These are phyloP conservation scores for Fusarium lyarnte DNA, from an alignment of 2,329 filamentous ascomycete genomes.

Conservation along the genomic window DNA sequence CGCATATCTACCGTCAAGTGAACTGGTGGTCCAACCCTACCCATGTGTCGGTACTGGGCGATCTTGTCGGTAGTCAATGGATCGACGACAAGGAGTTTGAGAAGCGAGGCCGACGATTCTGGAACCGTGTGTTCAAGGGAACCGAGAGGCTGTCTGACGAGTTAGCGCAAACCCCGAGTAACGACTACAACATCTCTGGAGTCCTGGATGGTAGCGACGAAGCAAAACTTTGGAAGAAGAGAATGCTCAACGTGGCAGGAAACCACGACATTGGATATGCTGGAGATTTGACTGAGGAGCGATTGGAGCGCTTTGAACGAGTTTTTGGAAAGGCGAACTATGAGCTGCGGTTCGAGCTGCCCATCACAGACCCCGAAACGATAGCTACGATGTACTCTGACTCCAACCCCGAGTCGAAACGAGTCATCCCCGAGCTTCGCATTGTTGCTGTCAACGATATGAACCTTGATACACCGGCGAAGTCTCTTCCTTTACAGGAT, in stretches of 20 bases:
- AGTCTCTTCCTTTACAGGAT: conserved; percentile 72
- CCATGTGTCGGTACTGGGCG: conserved; percentile 88
- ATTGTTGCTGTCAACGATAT: conserved; percentile 91
- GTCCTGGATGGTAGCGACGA: conserved; percentile 57
- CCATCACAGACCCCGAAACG: conserved; percentile 52
- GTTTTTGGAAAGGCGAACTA: conserved; percentile 91
- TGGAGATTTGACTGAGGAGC: conserved; percentile 82
- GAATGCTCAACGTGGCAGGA: conserved; percentile 88
- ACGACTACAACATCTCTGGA: conserved; percentile 61
- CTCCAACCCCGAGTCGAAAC: conserved; percentile 57
- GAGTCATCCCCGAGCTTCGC: conserved; percentile 74
- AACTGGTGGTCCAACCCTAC: conserved; percentile 87
- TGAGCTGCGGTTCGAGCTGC: conserved; percentile 78
- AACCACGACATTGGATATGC: conserved; percentile 98
- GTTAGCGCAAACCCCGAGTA: conserved; percentile 57
- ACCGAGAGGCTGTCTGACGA: conserved; percentile 70
- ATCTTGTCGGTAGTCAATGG: conserved; percentile 96
- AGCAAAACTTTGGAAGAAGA: conserved; percentile 71
- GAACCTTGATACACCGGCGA: conserved; percentile 88
- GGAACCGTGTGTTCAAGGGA: conserved; percentile 80
- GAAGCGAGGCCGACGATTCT: conserved; percentile 76
- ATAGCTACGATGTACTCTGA: conserved; percentile 55
- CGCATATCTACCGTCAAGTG: conserved; percentile 87
- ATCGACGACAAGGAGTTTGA: conserved; percentile 86
- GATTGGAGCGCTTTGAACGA: conserved; percentile 82